Conservation (phyloP, 164 flowering plant genomes). For the Vitis amurensis region DNA sequence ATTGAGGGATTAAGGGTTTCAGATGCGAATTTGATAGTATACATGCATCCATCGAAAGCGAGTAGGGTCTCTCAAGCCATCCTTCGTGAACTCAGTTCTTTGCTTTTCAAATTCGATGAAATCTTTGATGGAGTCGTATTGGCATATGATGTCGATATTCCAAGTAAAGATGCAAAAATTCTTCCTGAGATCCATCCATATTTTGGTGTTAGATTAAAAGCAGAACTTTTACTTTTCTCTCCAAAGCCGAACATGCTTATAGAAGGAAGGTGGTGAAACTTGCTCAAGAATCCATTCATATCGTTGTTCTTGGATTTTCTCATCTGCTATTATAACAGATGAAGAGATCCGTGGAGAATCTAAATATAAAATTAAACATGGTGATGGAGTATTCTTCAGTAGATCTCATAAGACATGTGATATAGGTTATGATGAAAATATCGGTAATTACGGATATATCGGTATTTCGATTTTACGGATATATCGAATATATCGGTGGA, state of each 20-base stretch:
- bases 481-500: too few species aligned
- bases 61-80: slow-evolving; percentile 44
- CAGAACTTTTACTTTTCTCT: slow-evolving; percentile 60
- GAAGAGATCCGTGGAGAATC: too few species aligned
- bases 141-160: slow-evolving; percentile 51
- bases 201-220: slow-evolving; percentile 58
- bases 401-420: slow-evolving; percentile 54
- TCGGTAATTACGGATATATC: too few species aligned
- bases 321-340: too few species aligned
- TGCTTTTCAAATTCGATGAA: slow-evolving; percentile 79
- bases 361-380: too few species aligned
- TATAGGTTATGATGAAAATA: slow-evolving; percentile 38
- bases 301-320: slow-evolving; percentile 44
- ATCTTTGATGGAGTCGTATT: slow-evolving; percentile 74
- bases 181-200: slow-evolving; percentile 63
- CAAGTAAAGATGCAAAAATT: slow-evolving; percentile 44
- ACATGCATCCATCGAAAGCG: slow-evolving; percentile 73
- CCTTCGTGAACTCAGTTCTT: slow-evolving; percentile 56
- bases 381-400: slow-evolving; percentile 37
- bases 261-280: slow-evolving; percentile 85
- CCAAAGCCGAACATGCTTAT: slow-evolving; percentile 79
- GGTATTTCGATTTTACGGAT: too few species aligned
- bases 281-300: slow-evolving; percentile 65
- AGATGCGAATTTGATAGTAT: slow-evolving; percentile 50
- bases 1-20: slow-evolving; percentile 78